Conservation (phyloP, 192 early-diverging fungal genomes). For the Entophlyctis luteolus region DNA sequence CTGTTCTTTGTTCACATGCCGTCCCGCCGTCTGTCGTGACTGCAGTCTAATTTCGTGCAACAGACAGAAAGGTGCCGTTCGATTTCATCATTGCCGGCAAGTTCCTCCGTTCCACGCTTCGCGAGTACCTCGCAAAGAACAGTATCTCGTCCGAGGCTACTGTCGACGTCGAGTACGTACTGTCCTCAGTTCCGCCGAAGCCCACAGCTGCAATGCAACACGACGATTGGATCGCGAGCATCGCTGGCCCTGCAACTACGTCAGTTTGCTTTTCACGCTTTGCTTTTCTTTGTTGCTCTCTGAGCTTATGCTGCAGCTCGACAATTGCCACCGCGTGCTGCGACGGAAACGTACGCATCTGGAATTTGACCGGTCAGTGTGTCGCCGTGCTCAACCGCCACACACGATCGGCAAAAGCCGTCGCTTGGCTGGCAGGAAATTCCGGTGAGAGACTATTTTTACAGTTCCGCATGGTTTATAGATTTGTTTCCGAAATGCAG, state of each 20-base stretch:
- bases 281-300: neutral
- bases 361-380: constrained; percentile 60
- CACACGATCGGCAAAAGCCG: constrained; percentile 70
- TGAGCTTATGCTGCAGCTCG: too few species aligned
- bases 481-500: too few species aligned
- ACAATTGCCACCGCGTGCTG: constrained; percentile 66
- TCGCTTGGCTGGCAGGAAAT: constrained; percentile 54
- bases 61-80: constrained; percentile 78
- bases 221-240: constrained; percentile 87
- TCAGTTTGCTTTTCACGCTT: neutral
- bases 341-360: constrained; percentile 78
- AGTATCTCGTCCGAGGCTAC: constrained; percentile 75
- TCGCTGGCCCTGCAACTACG: constrained; percentile 27
- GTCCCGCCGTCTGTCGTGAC: neutral
- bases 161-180: constrained; percentile 87
- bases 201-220: constrained; percentile 75
- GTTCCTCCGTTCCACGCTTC: constrained; percentile 75
- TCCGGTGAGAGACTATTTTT: neutral
- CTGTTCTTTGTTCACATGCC: too few species aligned
- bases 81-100: constrained; percentile 92
- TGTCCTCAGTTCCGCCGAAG: constrained; percentile 82
- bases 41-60: neutral
- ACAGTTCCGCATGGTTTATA: neutral
- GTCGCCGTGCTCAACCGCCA: constrained; percentile 56
- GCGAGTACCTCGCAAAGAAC: constrained; percentile 66